These are phyloP conservation scores for Begonia masoniana DNA, from an alignment of 306 rosid genomes.

Conservation along the genomic window DNA sequence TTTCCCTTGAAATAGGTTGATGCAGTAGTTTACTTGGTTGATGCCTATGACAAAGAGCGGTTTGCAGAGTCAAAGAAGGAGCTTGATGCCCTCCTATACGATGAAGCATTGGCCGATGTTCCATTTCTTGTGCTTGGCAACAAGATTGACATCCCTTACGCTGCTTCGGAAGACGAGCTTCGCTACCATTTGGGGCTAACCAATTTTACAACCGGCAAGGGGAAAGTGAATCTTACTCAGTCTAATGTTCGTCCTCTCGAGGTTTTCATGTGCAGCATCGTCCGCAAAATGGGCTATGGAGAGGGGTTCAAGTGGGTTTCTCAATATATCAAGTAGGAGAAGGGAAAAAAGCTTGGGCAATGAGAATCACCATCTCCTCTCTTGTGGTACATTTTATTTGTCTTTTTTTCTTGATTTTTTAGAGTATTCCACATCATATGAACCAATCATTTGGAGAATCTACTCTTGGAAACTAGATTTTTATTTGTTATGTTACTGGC, in stretches of 20 bases:
- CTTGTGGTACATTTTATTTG: background rate
- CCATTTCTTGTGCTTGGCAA: conserved; percentile 40
- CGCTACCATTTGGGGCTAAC: conserved; percentile 31
- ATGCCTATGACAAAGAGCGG: conserved; percentile 38
- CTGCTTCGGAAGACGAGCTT: conserved; percentile 44
- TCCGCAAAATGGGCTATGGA: conserved; percentile 51
- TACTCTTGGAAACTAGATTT: too few species aligned
- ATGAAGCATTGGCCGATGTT: conserved; percentile 31
- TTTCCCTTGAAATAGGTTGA: conserved; percentile 21
- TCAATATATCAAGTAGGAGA: conserved; percentile 34
- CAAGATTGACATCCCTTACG: conserved; percentile 44
- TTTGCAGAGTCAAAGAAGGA: conserved; percentile 38
- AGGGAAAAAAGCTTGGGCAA: conserved; percentile 1
- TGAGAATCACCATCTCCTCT: conserved; percentile 1
- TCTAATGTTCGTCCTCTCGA: conserved; percentile 43
- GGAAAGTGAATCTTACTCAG: conserved; percentile 31
- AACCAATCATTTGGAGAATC: too few species aligned
- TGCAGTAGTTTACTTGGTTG: conserved; percentile 43
- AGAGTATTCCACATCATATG: too few species aligned
- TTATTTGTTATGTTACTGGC: too few species aligned
- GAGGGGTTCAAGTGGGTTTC: conserved; percentile 50
- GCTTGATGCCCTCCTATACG: conserved; percentile 39
- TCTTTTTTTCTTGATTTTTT: background rate
- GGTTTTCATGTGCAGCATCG: conserved; percentile 47
- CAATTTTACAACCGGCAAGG: conserved; percentile 49